A percentile compares a stretch with the other conserved stretches of the same genome.
These are phyloP conservation scores for Ilyonectria robusta DNA, from an alignment of 2,329 filamentous ascomycete genomes.

Conservation along the genomic window DNA sequence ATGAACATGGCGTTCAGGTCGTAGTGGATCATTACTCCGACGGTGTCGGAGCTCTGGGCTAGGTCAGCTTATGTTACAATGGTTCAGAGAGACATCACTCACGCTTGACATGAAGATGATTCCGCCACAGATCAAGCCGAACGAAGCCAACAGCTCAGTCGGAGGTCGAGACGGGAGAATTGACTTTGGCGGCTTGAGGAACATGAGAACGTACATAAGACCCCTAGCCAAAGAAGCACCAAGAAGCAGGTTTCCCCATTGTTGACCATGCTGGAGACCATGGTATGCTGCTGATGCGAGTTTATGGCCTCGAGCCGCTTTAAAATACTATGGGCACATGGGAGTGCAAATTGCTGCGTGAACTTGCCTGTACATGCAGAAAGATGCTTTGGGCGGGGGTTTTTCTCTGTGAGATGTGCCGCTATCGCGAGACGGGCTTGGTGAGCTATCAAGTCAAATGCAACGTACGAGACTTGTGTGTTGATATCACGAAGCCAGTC, in stretches of 20 bases:
- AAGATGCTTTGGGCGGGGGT: not conserved
- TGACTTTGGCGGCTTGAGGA: slow-evolving; percentile 84
- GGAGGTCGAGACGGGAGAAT: slow-evolving; percentile 87
- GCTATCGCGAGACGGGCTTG: not conserved
- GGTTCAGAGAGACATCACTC: slow-evolving; percentile 55
- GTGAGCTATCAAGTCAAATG: not conserved
- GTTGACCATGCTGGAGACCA: slow-evolving; percentile 91
- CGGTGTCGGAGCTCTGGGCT: too few relatives aligned
- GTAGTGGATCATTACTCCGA: too few relatives aligned
- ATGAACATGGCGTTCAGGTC: too few relatives aligned
- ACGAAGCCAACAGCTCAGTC: slow-evolving; percentile 88
- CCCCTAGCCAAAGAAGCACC: slow-evolving; percentile 84
- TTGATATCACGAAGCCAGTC: not conserved
- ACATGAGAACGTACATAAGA: slow-evolving; percentile 85
- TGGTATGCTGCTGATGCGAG: slow-evolving; percentile 59
- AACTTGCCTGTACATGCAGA: not conserved
- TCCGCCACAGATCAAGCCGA: slow-evolving; percentile 89
- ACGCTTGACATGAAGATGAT: slow-evolving; percentile 94
- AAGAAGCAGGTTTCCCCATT: slow-evolving; percentile 90
- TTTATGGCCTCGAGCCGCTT: not conserved
- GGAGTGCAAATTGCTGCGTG: not conserved
- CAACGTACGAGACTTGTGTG: not conserved
- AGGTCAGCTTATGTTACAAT: too few relatives aligned
- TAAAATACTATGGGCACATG: not conserved
- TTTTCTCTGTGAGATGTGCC: not conserved